phyloP scores from a whole-genome alignment of 352 stramenopile genomes.

The Phytopythium helicoides region DNA sequence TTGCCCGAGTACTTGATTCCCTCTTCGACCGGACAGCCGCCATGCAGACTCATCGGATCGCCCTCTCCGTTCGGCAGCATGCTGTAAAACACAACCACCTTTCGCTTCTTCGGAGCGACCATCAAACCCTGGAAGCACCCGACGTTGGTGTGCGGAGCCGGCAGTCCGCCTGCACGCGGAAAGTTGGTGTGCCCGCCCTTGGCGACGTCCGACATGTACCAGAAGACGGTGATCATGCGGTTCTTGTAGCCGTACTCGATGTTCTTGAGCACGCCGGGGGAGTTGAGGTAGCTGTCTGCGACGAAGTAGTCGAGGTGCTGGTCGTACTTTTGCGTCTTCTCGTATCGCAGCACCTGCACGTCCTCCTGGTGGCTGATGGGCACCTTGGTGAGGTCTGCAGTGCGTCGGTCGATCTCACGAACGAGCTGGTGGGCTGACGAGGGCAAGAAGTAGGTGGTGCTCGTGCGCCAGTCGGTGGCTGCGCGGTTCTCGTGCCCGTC shows the following conservation, averaged over 20 bases:
- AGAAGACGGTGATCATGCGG: conserved; percentile 85
- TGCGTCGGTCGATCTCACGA: conserved; percentile 58
- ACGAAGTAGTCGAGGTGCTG: conserved; percentile 72
- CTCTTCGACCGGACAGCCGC: conserved; percentile 66
- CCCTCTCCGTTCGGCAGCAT: conserved; percentile 66
- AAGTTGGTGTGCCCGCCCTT: conserved; percentile 75
- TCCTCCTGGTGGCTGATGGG: conserved; percentile 56
- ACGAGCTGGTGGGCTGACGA: conserved; percentile 42
- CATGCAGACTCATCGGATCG: conserved; percentile 65
- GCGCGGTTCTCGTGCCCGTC: conserved; percentile 66
- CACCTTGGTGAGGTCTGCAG: conserved; percentile 59
- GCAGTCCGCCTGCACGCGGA: conserved; percentile 44
- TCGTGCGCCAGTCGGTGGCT: conserved; percentile 72
- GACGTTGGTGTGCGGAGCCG: conserved; percentile 43
- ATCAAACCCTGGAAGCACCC: conserved; percentile 64
- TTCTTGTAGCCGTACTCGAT: conserved; percentile 78
- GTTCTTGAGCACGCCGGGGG: conserved; percentile 31
- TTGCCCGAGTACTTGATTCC: conserved; percentile 77
- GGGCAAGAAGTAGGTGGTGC: conserved; percentile 72
- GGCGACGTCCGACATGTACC: conserved; percentile 84
- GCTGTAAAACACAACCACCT: conserved; percentile 82
- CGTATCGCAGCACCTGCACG: conserved; percentile 73
- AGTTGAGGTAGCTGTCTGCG: conserved; percentile 35
- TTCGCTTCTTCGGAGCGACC: conserved; percentile 65
- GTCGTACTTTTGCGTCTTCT: conserved; percentile 74